Base-by-base conservation (phyloP, 495 filamentous ascomycete species). In the Tuber umbilicatum region DNA sequence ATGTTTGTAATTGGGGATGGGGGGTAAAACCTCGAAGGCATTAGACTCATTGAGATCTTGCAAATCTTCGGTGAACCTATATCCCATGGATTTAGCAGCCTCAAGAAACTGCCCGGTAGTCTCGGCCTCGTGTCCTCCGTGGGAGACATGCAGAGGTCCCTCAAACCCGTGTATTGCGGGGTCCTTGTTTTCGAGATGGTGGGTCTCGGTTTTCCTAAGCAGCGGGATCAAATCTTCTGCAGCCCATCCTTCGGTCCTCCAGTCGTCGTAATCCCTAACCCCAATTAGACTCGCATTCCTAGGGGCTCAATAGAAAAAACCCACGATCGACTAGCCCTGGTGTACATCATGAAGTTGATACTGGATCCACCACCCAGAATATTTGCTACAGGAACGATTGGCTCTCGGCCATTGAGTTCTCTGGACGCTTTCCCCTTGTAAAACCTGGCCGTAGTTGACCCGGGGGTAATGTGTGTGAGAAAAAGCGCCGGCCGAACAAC, bases 261-360 rank as follows among this genome's bases (percentile, higher is more conserved):
- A 89, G 6, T 83, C 79, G 71, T 90, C 87, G 71, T 83, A 89
- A 72, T 87, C 87, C 39, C 78, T 80, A 39, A 31, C 27, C 31
- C 14, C 2, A 35, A 64, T 64, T 64, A 64, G 55, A 14, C 27
- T 5, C 55, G 55, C 27, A 64, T 31, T 5, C 23, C 31, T n/a
- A 27, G 16, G 1, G 17, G 23, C 42, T 6, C 17, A n/a, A 45
- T 43, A 12, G 42, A 14, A 27, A 40, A 43, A 69, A 80, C 78
- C 69, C 74, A 80, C 78, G 77, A 80, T 76, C 72, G 73, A 42
- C 78, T 80, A 67, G 82, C 84, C 40, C 85, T 79, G 2, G 84
- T 85, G 77, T 86, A 89, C 84, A 87, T 86, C 86, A 89, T 87
- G 72, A 88, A 87, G 78, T 90, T 91, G 40, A 89, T 87, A 1